Percentiles rank a stretch among this genome's conserved stretches.
phyloP scores from a whole-genome alignment of 169 alveolate species.

The Babesia bovis region DNA sequence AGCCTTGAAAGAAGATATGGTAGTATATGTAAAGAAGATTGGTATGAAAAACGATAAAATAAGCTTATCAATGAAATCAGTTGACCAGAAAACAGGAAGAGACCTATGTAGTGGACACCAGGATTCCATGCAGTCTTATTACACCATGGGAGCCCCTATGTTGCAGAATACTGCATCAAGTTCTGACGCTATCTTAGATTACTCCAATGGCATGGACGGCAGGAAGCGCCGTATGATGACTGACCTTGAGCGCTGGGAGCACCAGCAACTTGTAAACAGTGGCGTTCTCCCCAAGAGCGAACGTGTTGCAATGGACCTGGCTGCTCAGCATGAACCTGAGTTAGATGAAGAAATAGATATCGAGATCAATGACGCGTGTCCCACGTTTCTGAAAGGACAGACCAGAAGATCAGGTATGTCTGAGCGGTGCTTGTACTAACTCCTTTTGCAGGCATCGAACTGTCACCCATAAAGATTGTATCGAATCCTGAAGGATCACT shows the following conservation, averaged over 20 bases:
- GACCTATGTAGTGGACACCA: no score
- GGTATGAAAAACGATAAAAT: conserved; percentile 63
- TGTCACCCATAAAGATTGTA: conserved; percentile 89
- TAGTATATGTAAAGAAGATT: conserved; percentile 63
- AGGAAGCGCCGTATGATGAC: conserved; percentile 57
- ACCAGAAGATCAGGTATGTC: conserved; percentile 85
- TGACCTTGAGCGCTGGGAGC: conserved; percentile 76
- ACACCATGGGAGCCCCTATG: conserved; percentile 8
- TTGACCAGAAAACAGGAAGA: conserved; percentile 78
- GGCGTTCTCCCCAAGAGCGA: conserved; percentile 66
- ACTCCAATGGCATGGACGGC: conserved; percentile 59
- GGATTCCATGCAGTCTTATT: no score
- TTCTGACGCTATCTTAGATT: conserved; percentile 15
- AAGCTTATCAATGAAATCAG: conserved; percentile 82
- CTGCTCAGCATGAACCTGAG: conserved; percentile 23
- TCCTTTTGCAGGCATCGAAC: conserved; percentile 77
- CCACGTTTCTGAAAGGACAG: conserved; percentile 94
- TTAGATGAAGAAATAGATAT: conserved; percentile 82
- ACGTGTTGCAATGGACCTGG: conserved; percentile 32
- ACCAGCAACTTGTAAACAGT: conserved; percentile 69
- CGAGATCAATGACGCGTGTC: conserved; percentile 91
- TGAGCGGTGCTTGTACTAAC: background rate
- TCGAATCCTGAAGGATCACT: conserved; percentile 91
- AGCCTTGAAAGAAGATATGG: conserved; percentile 39
- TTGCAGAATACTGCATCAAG: background rate